These are phyloP conservation scores for Cryomyces antarcticus DNA, from an alignment of 495 filamentous ascomycete genomes.

Conservation along the genomic window DNA sequence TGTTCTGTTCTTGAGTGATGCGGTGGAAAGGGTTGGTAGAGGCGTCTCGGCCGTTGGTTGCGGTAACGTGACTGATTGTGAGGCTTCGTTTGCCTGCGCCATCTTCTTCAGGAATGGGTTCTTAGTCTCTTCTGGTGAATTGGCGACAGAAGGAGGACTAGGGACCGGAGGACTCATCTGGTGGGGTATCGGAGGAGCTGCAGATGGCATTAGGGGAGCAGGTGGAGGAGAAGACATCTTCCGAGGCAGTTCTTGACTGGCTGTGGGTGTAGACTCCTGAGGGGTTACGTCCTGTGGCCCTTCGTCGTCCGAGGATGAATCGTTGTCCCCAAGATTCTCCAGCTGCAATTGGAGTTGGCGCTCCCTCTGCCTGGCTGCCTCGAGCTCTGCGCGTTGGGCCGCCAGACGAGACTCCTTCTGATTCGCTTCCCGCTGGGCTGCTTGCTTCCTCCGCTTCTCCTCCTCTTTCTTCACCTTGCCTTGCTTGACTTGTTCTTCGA, in stretches of 20 bases:
- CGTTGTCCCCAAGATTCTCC: constrained; percentile 57
- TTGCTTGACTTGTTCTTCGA: constrained; percentile 84
- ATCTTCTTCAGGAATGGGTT: constrained; percentile 54
- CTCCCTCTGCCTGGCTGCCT: constrained; percentile 73
- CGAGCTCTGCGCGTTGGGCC: constrained; percentile 77
- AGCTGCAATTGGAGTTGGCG: constrained; percentile 72
- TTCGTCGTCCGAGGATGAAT: constrained; percentile 63
- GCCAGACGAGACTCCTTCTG: constrained; percentile 75
- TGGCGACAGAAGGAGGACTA: constrained; percentile 19
- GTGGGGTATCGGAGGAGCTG: constrained; percentile 4
- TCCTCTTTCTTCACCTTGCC: constrained; percentile 96
- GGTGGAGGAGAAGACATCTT: constrained; percentile 20
- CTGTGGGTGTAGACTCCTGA: constrained; percentile 62
- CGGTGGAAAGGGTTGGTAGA: constrained; percentile 96
- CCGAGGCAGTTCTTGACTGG: constrained; percentile 32
- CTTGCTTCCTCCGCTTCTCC: constrained; percentile 79
- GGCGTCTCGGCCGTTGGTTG: constrained; percentile 15
- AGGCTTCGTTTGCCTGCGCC: constrained; percentile 23
- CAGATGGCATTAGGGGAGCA: constrained; percentile 17
- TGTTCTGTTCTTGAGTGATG: constrained; percentile 38
- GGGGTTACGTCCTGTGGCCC: constrained; percentile 63
- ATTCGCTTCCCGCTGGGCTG: constrained; percentile 63
- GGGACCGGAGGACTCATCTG: constrained; percentile 12
- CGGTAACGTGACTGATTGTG: constrained; percentile 20
- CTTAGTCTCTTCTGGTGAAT: constrained; percentile 22